A percentile compares a stretch with the other conserved stretches of the same genome.
These are phyloP conservation scores for Barbatosphaeria neglecta DNA, from an alignment of 495 filamentous ascomycete species.

Conservation along the genomic window DNA sequence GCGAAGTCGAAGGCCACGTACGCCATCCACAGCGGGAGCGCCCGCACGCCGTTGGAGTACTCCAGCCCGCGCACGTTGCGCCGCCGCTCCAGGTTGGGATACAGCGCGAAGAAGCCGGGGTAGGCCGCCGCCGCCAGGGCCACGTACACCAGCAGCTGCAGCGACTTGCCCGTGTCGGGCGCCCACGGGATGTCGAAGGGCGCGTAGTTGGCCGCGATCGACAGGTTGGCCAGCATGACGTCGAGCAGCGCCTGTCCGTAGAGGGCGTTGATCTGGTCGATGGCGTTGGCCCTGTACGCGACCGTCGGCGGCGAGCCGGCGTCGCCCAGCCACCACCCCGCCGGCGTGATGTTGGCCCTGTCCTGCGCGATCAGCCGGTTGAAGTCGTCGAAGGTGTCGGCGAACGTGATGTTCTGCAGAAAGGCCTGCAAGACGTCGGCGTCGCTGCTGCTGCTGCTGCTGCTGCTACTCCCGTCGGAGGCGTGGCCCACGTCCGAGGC, in stretches of 20 bases:
- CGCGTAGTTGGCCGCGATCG: constrained; percentile 54
- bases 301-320: constrained; percentile 42
- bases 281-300: constrained; percentile 43
- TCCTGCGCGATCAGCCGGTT: constrained; percentile 47
- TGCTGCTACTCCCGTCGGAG: constrained; percentile 7
- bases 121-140: constrained; percentile 63
- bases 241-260: constrained; percentile 64
- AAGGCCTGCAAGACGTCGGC: constrained; percentile 10
- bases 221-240: constrained; percentile 49
- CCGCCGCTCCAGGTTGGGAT: constrained; percentile 69
- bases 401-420: constrained; percentile 38
- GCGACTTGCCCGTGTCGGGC: constrained; percentile 51
- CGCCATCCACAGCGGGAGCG: constrained; percentile 63
- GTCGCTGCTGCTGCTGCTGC: constrained; percentile 1
- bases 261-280: constrained; percentile 36
- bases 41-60: constrained; percentile 73
- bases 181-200: constrained; percentile 59
- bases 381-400: constrained; percentile 56
- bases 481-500: not conserved
- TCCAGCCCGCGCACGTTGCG: constrained; percentile 69
- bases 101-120: constrained; percentile 77
- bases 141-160: constrained; percentile 71
- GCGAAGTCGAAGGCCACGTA: constrained; percentile 70
- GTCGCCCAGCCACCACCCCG: constrained; percentile 63
- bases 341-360: constrained; percentile 57